Evolutionary conservation across 1,284 basidiomycete species (phyloP).

Genomic region (Phellinidium pouzarii): DNA sequence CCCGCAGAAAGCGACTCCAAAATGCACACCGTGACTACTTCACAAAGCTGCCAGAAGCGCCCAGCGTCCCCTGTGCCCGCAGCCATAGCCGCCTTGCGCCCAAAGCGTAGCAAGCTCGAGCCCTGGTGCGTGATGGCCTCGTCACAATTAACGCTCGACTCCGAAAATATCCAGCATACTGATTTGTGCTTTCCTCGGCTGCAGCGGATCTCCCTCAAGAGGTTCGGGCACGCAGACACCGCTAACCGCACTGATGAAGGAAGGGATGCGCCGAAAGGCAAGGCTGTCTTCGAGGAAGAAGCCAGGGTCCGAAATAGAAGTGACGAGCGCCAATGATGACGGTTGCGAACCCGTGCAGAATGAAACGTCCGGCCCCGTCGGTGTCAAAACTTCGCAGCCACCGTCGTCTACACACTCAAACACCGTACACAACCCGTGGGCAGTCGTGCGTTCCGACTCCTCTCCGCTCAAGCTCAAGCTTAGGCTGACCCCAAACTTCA

Average conservation of each 20-base stretch:
- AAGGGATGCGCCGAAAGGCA: background rate
- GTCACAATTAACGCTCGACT: background rate
- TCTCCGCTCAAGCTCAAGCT: background rate
- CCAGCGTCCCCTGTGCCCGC: too few species aligned
- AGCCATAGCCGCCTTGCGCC: too few species aligned
- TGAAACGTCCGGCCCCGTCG: too few species aligned
- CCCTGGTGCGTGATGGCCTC: background rate
- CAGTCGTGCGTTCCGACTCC: background rate
- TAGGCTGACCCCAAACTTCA: background rate
- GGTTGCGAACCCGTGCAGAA: background rate
- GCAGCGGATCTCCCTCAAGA: background rate
- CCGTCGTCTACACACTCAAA: background rate
- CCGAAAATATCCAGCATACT: background rate
- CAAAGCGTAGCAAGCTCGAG: background rate
- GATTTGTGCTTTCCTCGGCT: background rate
- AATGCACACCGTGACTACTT: background rate
- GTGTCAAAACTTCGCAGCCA: too few species aligned
- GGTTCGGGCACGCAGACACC: background rate
- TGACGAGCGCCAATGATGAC: background rate
- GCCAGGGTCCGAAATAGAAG: background rate
- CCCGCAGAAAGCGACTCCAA: background rate
- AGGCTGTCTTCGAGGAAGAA: background rate
- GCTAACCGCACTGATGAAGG: background rate
- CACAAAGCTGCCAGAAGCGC: background rate
- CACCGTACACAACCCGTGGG: too few species aligned